Evolutionary conservation across 306 rosid species (phyloP), one percentile per base, ranked within the genome.

Genomic region (Chamaecrista fasciculata): DNA sequence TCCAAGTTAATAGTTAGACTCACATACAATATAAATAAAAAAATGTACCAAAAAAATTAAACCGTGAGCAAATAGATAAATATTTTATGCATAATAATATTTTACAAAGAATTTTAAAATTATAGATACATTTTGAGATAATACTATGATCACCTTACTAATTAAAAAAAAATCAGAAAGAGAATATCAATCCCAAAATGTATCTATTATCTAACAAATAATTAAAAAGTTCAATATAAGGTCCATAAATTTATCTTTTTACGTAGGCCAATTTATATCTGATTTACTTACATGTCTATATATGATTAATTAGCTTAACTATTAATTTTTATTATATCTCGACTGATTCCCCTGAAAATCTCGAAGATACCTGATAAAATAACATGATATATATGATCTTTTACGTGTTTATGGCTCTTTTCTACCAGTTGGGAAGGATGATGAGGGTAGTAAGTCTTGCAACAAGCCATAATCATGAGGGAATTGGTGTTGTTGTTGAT

Each of bases 361-460:
- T 43, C 6, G 49, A 43, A 4, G 49, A 43, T 43, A 43, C n/a
- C n/a, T 31, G 36, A 40, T 11, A n/a, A n/a, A 40, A 11, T 11
- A 40, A 7, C 5, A 1, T 0, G 50, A 6, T 15, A 43, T 43
- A 2, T 4, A 0, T 8, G 2, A 11, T 52, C 34, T 10, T 23
- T n/a, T 24, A 52, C 24, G 11, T 50, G 48, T 18, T 70, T 78
- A 79, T 47, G 63, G 84, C 25, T 66, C 69, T 48, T 84, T 72
- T 67, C 77, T 82, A 47, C 75, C 62, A 70, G 36, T 33, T 33
- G 62, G 34, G 76, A 60, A 34, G 12, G 65, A 40, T 33, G 72
- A 78, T 43, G 89, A 23, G 8, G 83, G 76, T 28, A 78, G 69
- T 26, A 87, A 46, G 75, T 87, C 86, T 33, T 87, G 92, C 81